Evolutionary conservation across 805 yeast species (phyloP), one percentile per base, ranked within the genome.

Genomic region (Candida sanyiensis): DNA sequence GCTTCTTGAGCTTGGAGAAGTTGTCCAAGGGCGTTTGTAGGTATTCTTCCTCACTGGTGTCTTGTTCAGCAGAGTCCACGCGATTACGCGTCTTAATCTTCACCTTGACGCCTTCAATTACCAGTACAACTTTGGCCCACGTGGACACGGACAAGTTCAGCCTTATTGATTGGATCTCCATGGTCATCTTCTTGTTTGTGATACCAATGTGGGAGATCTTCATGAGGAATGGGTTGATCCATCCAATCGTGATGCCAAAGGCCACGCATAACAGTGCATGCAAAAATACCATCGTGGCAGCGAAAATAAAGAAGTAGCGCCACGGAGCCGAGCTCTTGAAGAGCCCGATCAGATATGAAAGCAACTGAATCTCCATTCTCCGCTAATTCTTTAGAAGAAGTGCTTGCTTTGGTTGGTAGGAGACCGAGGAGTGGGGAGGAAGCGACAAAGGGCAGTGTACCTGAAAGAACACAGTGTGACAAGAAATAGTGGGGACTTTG

Each of bases 231-330:
- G 60, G 55, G 33, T 62, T 58, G 33, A 61, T 30, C 28, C 45
- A 46, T 5, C 59, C 57, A 11, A 59, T 45, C 8, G 51, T 45
- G 5, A 62, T 34, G 0, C 65, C 64, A 28, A 56, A 46, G 1
- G 36, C 31, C 6, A 26, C 9, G 22, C 51, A 46, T 5, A 53
- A 38, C 1, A 37, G 13, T 5, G 27, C 7, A 12, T 45, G 50
- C 2, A 43, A 15, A 2, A 28, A 5, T 3, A 21, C 25, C 5
- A 24, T 12, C 5, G n/a, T 13, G 8, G 9, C 3, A 10, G 27
- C 3, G 6, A 28, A 24, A 4, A 32, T 11, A 11, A 33, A 5
- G 2, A 28, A 1, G 7, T 15, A 22, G n/a, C 36, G 38, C 45
- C 39, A 38, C 12, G 33, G 15, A n/a, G 22, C 25, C 5, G 25